These are phyloP conservation scores for Periconia macrospinosa DNA, from an alignment of 2,329 filamentous ascomycete genomes.

Conservation along the genomic window DNA sequence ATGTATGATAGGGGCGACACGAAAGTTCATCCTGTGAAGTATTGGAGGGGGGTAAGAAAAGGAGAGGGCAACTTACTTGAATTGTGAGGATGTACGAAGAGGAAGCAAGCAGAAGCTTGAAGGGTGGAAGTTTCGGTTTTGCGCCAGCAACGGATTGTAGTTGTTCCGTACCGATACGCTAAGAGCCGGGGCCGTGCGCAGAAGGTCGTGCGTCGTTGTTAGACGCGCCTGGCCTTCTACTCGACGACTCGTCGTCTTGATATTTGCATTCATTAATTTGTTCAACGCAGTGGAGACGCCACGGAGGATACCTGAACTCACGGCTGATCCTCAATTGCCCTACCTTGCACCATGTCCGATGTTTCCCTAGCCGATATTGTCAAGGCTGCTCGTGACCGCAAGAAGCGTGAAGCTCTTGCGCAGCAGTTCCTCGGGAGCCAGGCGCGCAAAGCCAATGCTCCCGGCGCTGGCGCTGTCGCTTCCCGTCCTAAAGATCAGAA, in stretches of 20 bases:
- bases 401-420: constrained; percentile 72
- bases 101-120: constrained; percentile 7
- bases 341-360: constrained; percentile 19
- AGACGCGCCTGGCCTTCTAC: neutral
- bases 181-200: neutral
- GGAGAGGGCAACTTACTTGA: constrained; percentile 28
- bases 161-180: constrained; percentile 12
- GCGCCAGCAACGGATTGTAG: constrained; percentile 18
- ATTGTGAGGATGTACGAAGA: constrained; percentile 24
- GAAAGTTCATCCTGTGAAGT: constrained; percentile 37
- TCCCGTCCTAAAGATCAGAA: constrained; percentile 48
- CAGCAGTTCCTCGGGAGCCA: constrained; percentile 68
- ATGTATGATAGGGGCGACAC: constrained; percentile 47
- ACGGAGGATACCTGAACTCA: no score
- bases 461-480: constrained; percentile 53
- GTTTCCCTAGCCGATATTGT: constrained; percentile 33
- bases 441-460: constrained; percentile 57
- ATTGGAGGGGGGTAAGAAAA: constrained; percentile 3
- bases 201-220: neutral
- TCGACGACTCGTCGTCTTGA: neutral
- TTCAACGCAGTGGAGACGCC: neutral
- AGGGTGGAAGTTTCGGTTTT: constrained; percentile 18
- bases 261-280: neutral
- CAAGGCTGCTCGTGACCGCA: constrained; percentile 61
- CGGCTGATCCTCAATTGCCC: no score